Conservation (phyloP, 2,329 filamentous ascomycete species). For the Amylocarpus encephaloides region DNA sequence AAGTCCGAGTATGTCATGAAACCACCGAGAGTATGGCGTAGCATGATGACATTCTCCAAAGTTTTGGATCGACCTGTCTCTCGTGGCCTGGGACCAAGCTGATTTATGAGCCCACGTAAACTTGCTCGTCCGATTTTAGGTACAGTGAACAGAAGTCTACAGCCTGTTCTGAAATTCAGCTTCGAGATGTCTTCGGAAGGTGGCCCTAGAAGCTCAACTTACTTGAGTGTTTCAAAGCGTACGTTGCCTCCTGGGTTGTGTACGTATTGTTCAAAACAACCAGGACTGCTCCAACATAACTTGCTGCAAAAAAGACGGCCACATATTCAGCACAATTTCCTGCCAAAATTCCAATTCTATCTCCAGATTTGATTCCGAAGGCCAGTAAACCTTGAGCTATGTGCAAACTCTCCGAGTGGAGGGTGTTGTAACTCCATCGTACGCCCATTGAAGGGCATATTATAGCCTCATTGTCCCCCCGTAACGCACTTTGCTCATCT, state of each 20-base stretch:
- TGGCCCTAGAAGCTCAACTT: slow-evolving; percentile 20
- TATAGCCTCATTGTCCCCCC: slow-evolving; percentile 50
- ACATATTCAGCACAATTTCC: slow-evolving; percentile 28
- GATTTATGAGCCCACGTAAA: slow-evolving; percentile 51
- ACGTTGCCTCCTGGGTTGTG: slow-evolving; percentile 64
- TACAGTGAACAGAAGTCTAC: slow-evolving; percentile 68
- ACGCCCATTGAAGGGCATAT: background rate
- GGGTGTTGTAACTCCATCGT: slow-evolving; percentile 30
- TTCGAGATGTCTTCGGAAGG: background rate
- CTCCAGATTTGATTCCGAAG: slow-evolving; percentile 13
- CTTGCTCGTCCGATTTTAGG: slow-evolving; percentile 59
- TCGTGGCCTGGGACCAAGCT: slow-evolving; percentile 34
- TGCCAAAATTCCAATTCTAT: slow-evolving; percentile 20
- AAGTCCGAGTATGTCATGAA: slow-evolving; percentile 35
- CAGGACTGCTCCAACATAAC: slow-evolving; percentile 54
- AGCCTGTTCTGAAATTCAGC: slow-evolving; percentile 42
- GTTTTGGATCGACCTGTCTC: slow-evolving; percentile 35
- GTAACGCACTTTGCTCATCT: slow-evolving; percentile 61
- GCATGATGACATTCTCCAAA: slow-evolving; percentile 50
- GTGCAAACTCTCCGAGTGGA: slow-evolving; percentile 34
- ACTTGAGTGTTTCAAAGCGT: slow-evolving; percentile 66
- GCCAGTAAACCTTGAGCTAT: slow-evolving; percentile 28
- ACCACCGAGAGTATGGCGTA: slow-evolving; percentile 46
- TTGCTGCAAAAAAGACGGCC: slow-evolving; percentile 20
- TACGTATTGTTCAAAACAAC: slow-evolving; percentile 82